These are phyloP conservation scores for Rhynchospora breviuscula DNA, from an alignment of 176 grass and related monocot species.

Conservation along the genomic window DNA sequence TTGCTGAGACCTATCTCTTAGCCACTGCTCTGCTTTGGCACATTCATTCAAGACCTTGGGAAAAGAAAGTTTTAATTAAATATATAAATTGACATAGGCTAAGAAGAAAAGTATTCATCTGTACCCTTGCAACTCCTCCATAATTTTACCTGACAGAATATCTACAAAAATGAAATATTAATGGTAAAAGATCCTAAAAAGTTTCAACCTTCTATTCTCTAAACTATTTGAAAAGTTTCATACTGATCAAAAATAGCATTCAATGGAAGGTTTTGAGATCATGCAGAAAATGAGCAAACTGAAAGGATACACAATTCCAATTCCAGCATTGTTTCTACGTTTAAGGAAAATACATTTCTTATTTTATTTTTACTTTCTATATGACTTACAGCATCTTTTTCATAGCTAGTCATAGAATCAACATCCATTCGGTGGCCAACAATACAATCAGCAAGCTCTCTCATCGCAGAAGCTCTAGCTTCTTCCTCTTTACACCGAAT, in stretches of 20 bases:
- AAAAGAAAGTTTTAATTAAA: slow-evolving; percentile 21
- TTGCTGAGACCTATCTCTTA: slow-evolving; percentile 52
- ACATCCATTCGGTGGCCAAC: slow-evolving; percentile 52
- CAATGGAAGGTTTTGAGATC: background rate
- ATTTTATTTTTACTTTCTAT: background rate
- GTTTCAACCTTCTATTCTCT: background rate
- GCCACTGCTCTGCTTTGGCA: slow-evolving; percentile 72
- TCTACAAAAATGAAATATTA: slow-evolving; percentile 5
- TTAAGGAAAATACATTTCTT: background rate
- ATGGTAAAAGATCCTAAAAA: background rate
- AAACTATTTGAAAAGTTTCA: background rate
- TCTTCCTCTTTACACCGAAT: slow-evolving; percentile 87
- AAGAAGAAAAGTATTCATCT: slow-evolving; percentile 9
- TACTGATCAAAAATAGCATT: background rate
- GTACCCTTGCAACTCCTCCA: background rate
- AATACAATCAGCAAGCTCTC: slow-evolving; percentile 68
- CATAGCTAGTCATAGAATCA: slow-evolving; percentile 43
- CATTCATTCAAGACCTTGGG: slow-evolving; percentile 67
- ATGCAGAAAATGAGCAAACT: background rate
- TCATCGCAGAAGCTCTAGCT: slow-evolving; percentile 54
- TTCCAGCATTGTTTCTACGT: background rate
- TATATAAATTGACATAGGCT: background rate
- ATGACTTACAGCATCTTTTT: slow-evolving; percentile 63
- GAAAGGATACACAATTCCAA: background rate
- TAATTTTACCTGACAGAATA: background rate